Evolutionary conservation across 1,284 basidiomycete species (phyloP).

Genomic region (Hymenochaete sp.): DNA sequence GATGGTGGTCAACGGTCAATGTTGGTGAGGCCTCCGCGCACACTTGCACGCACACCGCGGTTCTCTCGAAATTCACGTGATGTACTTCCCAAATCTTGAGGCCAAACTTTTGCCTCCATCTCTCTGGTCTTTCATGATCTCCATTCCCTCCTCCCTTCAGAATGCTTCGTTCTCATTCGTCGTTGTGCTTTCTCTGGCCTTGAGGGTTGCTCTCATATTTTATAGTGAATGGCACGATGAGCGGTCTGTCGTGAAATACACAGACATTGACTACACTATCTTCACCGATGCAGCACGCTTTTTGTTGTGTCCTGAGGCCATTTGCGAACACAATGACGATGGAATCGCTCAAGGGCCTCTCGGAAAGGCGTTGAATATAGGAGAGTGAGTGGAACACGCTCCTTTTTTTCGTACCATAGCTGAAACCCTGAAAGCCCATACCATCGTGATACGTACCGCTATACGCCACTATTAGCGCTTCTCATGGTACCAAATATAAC

Average conservation of each 20-base stretch:
- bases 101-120: too few species aligned
- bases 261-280: conserved; percentile 94
- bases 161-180: conserved; percentile 50
- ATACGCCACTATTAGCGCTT: conserved; percentile 88
- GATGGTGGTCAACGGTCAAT: conserved; percentile 4
- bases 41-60: too few species aligned
- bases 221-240: conserved; percentile 88
- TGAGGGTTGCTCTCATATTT: conserved; percentile 65
- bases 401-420: conserved; percentile 8
- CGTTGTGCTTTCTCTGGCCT: conserved; percentile 42
- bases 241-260: conserved; percentile 83
- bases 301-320: conserved; percentile 30
- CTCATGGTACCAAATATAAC: conserved; percentile 75
- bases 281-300: conserved; percentile 87
- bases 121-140: too few species aligned
- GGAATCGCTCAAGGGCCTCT: conserved; percentile 58
- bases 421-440: conserved; percentile 62
- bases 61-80: too few species aligned
- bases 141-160: too few species aligned
- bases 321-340: conserved; percentile 20
- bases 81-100: too few species aligned
- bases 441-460: conserved; percentile 88
- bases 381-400: conserved; percentile 49
- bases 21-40: too few species aligned
- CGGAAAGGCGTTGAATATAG: conserved; percentile 40